A percentile compares a stretch with the other conserved stretches of the same genome.
phyloP scores from a whole-genome alignment of 176 grass and related monocot genomes.

The Dendrocalamus sinicus region DNA sequence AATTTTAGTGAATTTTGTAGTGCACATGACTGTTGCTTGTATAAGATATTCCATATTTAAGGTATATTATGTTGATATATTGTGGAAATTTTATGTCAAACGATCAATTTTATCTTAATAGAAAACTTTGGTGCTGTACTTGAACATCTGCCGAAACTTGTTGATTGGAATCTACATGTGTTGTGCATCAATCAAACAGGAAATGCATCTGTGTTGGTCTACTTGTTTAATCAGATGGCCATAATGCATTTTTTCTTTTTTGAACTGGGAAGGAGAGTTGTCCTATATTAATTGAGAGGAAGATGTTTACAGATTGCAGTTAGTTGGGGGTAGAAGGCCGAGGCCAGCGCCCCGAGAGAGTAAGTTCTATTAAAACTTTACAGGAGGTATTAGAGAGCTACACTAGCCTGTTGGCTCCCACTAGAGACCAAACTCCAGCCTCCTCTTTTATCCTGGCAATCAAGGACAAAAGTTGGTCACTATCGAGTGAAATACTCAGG shows the following conservation, averaged over 20 bases:
- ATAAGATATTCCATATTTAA: neutral
- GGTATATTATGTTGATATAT: neutral
- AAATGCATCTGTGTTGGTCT: neutral
- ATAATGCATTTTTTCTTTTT: neutral
- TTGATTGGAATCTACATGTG: neutral
- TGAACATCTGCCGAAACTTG: neutral
- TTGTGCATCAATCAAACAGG: neutral
- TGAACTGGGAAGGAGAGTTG: too few species aligned
- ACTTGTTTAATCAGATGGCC: neutral
- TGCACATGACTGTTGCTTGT: neutral
- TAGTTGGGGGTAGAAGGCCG: too few species aligned
- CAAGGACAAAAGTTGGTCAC: too few species aligned
- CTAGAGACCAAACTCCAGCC: too few species aligned
- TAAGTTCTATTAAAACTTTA: too few species aligned
- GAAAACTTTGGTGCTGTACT: neutral
- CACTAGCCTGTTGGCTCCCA: too few species aligned
- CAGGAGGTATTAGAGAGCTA: too few species aligned
- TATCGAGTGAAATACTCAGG: too few species aligned
- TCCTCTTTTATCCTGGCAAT: too few species aligned
- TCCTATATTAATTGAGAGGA: too few species aligned
- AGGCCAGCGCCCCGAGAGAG: too few species aligned
- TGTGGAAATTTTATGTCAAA: neutral
- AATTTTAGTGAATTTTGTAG: neutral
- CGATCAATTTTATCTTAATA: neutral
- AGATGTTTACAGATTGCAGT: too few species aligned